Evolutionary conservation across 768 basidiomycete species (phyloP), one percentile per base, ranked within the genome.

Genomic region (Lentinula sp.): DNA sequence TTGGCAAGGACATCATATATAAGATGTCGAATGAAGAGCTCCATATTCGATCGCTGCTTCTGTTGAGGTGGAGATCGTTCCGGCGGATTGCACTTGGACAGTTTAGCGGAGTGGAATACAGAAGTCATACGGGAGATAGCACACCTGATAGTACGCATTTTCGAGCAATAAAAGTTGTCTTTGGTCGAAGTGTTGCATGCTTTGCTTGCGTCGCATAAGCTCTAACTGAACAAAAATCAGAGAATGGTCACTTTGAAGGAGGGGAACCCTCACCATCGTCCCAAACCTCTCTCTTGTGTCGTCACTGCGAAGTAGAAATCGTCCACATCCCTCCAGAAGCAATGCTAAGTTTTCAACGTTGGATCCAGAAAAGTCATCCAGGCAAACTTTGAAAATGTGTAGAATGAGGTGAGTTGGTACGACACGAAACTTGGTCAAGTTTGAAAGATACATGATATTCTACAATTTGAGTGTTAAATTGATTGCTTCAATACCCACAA

Each of bases 81-180:
- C 0, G 97, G 97, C 4, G 97, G 97, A 68, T 98, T 98, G 73
- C 95, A 98, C 92, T 98, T 64, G 35, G 18, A 20, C 20, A 20
- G 2, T 5, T 62, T 12, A 45, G 55, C 3, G 37, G 18, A 57
- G 35, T 6, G 28, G 13, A 6, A 43, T 15, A 33, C 33, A 15
- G 4, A 0, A 48, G 16, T 59, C 48, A 64, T 53, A 63, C 1
- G 9, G 12, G 15, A 20, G 15, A 20, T 8, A 9, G 64, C 72
- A 52, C 51, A 93, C 94, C 83, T 95, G 95, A 72, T 98, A 98
- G 72, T 97, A 99, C 0, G 97, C 97, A 71, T 99, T 99, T 73
- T 98, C 97, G 35, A 99, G 82, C 63, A 98, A 76, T 15, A 98
- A 81, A 6, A 87, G 76, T 68, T 98, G 93, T 16, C 95, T 80